Percentiles rank a stretch among this genome's conserved stretches.
phyloP scores from a whole-genome alignment of 805 yeast species.

The Starmerella floricola region DNA sequence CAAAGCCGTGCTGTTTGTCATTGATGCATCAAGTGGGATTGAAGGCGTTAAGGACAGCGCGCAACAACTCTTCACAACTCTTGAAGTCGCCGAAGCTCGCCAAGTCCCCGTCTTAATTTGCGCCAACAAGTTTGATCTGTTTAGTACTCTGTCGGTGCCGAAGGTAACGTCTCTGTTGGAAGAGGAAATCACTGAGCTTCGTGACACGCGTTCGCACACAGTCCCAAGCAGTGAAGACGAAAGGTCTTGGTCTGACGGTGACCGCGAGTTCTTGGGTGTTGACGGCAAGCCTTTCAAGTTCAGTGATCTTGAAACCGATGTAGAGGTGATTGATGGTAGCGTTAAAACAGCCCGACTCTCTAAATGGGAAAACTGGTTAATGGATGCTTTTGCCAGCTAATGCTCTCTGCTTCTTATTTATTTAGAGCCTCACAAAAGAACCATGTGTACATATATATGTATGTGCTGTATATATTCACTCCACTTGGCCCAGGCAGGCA shows the following conservation, averaged over 20 bases:
- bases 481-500: too few relatives aligned
- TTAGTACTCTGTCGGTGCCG: conserved; percentile 61
- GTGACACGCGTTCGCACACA: conserved; percentile 38
- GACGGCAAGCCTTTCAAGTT: conserved; percentile 42
- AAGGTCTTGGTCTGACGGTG: conserved; percentile 28
- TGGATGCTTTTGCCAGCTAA: conserved; percentile 31
- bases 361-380: conserved; percentile 69
- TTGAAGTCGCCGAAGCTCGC: conserved; percentile 49
- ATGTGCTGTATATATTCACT: too few relatives aligned
- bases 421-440: too few relatives aligned
- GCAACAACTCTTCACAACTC: conserved; percentile 44
- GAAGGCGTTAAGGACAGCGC: conserved; percentile 44
- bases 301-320: conserved; percentile 56
- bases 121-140: conserved; percentile 75
- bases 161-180: conserved; percentile 53
- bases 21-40: conserved; percentile 59
- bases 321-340: conserved; percentile 54
- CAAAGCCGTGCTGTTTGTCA: conserved; percentile 55
- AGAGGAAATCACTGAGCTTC: conserved; percentile 46
- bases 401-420: too few relatives aligned
- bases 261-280: conserved; percentile 34
- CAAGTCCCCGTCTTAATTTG: conserved; percentile 63
- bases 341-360: conserved; percentile 44
- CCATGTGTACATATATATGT: too few relatives aligned
- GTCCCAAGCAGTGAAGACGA: conserved; percentile 31